phyloP scores from a whole-genome alignment of 1,139 yeast genomes.

The Yamadazyma trypodendri region DNA sequence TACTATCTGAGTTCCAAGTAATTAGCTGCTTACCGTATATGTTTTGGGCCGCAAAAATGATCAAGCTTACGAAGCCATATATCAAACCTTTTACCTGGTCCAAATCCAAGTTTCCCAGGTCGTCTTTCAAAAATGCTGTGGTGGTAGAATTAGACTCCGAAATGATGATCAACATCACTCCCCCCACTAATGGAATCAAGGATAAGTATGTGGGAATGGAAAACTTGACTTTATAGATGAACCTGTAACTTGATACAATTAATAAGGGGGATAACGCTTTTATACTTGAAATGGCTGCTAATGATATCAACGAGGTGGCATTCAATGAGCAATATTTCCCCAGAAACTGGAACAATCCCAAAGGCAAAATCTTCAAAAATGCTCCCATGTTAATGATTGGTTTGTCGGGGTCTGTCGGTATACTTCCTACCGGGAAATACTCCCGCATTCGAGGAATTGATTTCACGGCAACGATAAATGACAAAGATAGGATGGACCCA shows the following conservation, averaged over 20 bases:
- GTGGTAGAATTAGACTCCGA: constrained; percentile 20
- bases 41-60: constrained; percentile 41
- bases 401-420: constrained; percentile 22
- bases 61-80: constrained; percentile 30
- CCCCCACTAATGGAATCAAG: constrained; percentile 35
- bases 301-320: constrained; percentile 39
- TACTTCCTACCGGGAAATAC: constrained; percentile 32
- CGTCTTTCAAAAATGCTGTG: constrained; percentile 12
- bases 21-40: constrained; percentile 43
- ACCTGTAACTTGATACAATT: constrained; percentile 35
- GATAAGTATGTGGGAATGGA: constrained; percentile 37
- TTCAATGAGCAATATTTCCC: constrained; percentile 39
- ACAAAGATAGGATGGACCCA: constrained; percentile 33
- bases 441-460: constrained; percentile 19
- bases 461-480: constrained; percentile 22
- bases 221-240: constrained; percentile 31
- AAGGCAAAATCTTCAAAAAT: constrained; percentile 34
- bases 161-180: constrained; percentile 35
- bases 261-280: constrained; percentile 42
- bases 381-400: constrained; percentile 23
- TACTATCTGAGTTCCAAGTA: constrained; percentile 32
- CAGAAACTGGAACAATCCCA: constrained; percentile 39
- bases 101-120: constrained; percentile 17
- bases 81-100: constrained; percentile 29
- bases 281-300: constrained; percentile 41